Conservation (phyloP, 345 rosid species). For the Populus ilicifolia region DNA sequence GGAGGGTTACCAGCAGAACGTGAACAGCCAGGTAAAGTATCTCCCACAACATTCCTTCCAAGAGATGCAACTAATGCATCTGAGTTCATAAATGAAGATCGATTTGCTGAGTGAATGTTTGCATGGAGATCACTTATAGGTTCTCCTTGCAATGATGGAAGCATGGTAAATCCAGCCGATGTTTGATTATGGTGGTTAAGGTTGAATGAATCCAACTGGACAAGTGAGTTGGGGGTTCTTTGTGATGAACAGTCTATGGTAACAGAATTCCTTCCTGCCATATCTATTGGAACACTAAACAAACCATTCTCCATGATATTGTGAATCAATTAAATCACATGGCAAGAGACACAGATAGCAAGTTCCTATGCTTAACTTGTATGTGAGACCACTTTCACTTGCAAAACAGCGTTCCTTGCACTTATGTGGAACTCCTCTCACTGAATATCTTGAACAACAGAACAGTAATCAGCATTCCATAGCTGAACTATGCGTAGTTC, state of each 20-base stretch:
- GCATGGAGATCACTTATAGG: conserved; percentile 17
- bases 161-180: conserved; percentile 23
- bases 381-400: not conserved
- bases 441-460: not conserved
- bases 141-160: conserved; percentile 36
- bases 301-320: conserved; percentile 42
- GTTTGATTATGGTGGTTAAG: conserved; percentile 28
- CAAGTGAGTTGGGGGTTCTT: conserved; percentile 19
- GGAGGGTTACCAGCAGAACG: conserved; percentile 6
- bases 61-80: conserved; percentile 16
- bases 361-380: not conserved
- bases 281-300: conserved; percentile 37
- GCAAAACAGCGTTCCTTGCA: not conserved
- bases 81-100: conserved; percentile 20
- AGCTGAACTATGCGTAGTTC: not conserved
- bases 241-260: conserved; percentile 28
- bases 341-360: conserved; percentile 2
- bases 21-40: conserved; percentile 16
- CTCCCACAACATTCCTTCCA: conserved; percentile 29
- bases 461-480: not conserved
- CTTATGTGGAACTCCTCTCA: not conserved
- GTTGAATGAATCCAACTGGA: conserved; percentile 28
- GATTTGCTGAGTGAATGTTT: conserved; percentile 13
- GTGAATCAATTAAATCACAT: not conserved
- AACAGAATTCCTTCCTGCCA: conserved; percentile 31